phyloP scores from a whole-genome alignment of 163 green algal species.

The Scenedesmus sp. region DNA sequence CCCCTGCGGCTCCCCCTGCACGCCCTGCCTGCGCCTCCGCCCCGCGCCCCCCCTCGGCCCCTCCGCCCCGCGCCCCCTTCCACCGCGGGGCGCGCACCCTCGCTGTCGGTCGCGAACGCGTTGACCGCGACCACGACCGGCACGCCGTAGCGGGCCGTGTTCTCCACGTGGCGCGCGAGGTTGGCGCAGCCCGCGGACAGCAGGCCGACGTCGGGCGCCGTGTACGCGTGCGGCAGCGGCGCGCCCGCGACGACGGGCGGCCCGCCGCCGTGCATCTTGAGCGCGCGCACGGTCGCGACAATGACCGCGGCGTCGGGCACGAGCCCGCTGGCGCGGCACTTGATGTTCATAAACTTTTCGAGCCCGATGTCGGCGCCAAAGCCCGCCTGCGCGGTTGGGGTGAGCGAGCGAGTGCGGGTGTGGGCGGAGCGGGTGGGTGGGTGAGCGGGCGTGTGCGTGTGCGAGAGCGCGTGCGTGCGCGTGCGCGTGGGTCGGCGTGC shows the following conservation, averaged over 20 bases:
- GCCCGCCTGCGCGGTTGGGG: conserved; percentile 74
- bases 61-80: too few species aligned
- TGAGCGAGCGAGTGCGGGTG: too few species aligned
- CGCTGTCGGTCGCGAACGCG: conserved; percentile 92
- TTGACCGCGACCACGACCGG: conserved; percentile 97
- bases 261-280: conserved; percentile 99
- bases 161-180: conserved; percentile 88
- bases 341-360: conserved; percentile 99
- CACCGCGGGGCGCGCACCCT: conserved; percentile 82
- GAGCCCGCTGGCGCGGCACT: conserved; percentile 87
- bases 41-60: conserved; percentile 37
- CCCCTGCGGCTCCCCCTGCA: not conserved
- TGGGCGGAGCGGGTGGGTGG: too few species aligned
- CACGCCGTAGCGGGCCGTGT: conserved; percentile 88
- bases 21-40: too few species aligned
- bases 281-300: conserved; percentile 95
- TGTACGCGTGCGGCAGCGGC: conserved; percentile 93
- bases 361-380: conserved; percentile 98
- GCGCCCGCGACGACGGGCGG: conserved; percentile 86
- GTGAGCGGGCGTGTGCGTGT: too few species aligned
- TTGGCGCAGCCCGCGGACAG: conserved; percentile 83
- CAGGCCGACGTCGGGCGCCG: conserved; percentile 88
- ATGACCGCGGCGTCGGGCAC: conserved; percentile 86
- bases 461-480: too few species aligned
- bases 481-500: too few species aligned